Evolutionary conservation across 208 protist genomes (phyloP), one percentile per base, ranked within the genome.

Genomic region (Naegleria fowleri): DNA sequence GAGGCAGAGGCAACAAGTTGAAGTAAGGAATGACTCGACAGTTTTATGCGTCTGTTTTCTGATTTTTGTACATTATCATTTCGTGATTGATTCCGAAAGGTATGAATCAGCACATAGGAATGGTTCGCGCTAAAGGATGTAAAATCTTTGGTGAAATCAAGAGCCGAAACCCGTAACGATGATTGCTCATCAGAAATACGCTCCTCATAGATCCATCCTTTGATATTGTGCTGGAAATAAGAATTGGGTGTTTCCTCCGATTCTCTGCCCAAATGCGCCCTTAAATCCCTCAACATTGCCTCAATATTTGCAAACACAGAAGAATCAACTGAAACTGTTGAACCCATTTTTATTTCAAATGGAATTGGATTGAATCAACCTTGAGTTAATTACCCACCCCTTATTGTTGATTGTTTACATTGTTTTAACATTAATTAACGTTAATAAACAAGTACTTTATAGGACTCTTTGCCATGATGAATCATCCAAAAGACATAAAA

Each of bases 111-210:
- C 22, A 88, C 0, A 39, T 88, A 88, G 11, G 41, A 88, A 25
- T 88, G 39, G 9, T 88, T 6, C 0, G 85, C 3, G 6, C 22
- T 88, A 7, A 88, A 88, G 38, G 16, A 39, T 38, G 39, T 5
- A n/a, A 58, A 88, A 59, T 51, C 85, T 7, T 59, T 79, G 5
- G 85, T 88, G 33, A 88, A 88, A 88, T 88, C 41, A 38, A 88
- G 9, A 5, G 0, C 6, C 1, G 33, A 16, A 58, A 40, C 7
- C 7, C 41, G 55, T 22, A 40, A 38, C 7, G 39, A 16, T 67
- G 55, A 67, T 22, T 15, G 22, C n/a, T n/a, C n/a, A n/a, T n/a
- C n/a, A n/a, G n/a, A n/a, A n/a, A n/a, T n/a, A n/a, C n/a, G n/a
- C 1, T 67, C 55, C 13, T 88, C 29, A 88, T 58, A 88, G 6